Conservation (phyloP, 2,329 filamentous ascomycete species). For the Fusarium globosum region DNA sequence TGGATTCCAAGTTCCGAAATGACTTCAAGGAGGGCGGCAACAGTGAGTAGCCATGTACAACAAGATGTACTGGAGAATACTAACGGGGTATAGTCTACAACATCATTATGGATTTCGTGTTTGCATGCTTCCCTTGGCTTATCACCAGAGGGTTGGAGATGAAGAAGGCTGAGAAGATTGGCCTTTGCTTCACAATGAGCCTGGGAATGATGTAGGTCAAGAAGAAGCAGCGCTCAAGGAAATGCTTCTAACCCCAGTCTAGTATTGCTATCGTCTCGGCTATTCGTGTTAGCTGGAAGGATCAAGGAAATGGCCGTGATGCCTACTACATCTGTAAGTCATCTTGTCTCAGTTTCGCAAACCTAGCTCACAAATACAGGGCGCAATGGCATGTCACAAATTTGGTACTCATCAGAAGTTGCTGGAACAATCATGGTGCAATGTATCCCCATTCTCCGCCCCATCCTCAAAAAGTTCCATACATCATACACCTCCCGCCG, state of each 20-base stretch:
- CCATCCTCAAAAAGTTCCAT: constrained; percentile 52
- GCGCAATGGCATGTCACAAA: constrained; percentile 44
- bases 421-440: constrained; percentile 66
- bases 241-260: neutral
- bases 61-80: neutral
- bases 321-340: constrained; percentile 58
- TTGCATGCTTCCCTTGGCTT: constrained; percentile 62
- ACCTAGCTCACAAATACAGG: constrained; percentile 9
- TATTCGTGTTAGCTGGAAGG: constrained; percentile 61
- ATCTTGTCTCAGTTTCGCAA: accelerated
- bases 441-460: constrained; percentile 63
- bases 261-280: constrained; percentile 61
- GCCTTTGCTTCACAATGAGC: constrained; percentile 62
- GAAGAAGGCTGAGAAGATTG: constrained; percentile 60
- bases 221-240: accelerated
- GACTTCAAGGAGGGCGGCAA: constrained; percentile 64
- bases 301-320: constrained; percentile 58
- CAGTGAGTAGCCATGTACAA: constrained; percentile 47
- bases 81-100: constrained; percentile 57
- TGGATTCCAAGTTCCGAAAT: constrained; percentile 52
- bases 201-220: constrained; percentile 57
- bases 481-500: constrained; percentile 40
- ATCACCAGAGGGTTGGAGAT: constrained; percentile 62
- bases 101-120: constrained; percentile 64
- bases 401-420: constrained; percentile 61